Conservation (phyloP, 495 filamentous ascomycete species). For the Aspergillus hancockii region DNA sequence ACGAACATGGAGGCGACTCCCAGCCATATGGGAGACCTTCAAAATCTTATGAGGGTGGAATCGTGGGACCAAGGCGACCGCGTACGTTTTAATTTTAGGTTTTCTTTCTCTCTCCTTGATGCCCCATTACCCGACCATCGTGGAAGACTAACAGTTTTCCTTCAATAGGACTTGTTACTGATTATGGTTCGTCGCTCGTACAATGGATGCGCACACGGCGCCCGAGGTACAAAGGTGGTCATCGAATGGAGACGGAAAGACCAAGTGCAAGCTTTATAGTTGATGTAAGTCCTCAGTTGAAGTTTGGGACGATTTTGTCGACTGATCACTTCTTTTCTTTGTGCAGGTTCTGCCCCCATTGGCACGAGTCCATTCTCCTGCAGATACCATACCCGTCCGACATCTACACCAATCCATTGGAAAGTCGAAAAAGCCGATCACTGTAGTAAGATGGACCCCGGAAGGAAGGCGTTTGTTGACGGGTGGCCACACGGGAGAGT, state of each 20-base stretch:
- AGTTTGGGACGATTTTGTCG: conserved; percentile 13
- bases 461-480: conserved; percentile 90
- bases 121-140: neutral
- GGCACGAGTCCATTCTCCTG: conserved; percentile 68
- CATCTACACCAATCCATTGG: conserved; percentile 94
- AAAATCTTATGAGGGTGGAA: conserved; percentile 41
- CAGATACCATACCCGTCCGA: conserved; percentile 81
- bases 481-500: conserved; percentile 93
- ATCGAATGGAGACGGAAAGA: conserved; percentile 72
- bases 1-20: conserved; percentile 41
- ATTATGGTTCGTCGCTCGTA: conserved; percentile 90
- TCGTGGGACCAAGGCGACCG: conserved; percentile 43
- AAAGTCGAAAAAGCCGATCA: conserved; percentile 96
- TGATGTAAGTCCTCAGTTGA: conserved; percentile 60
- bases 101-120: neutral
- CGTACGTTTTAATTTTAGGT: conserved; percentile 30
- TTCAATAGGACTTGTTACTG: conserved; percentile 69
- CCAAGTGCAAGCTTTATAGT: conserved; percentile 86
- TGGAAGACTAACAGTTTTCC: conserved; percentile 5
- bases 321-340: neutral
- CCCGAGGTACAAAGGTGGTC: conserved; percentile 69
- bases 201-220: conserved; percentile 90
- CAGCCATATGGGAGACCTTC: conserved; percentile 33
- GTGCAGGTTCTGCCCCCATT: conserved; percentile 81
- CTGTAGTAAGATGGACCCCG: conserved; percentile 96